These are phyloP conservation scores for Penicillium vulpinum DNA, from an alignment of 2,329 filamentous ascomycete species.

Conservation along the genomic window DNA sequence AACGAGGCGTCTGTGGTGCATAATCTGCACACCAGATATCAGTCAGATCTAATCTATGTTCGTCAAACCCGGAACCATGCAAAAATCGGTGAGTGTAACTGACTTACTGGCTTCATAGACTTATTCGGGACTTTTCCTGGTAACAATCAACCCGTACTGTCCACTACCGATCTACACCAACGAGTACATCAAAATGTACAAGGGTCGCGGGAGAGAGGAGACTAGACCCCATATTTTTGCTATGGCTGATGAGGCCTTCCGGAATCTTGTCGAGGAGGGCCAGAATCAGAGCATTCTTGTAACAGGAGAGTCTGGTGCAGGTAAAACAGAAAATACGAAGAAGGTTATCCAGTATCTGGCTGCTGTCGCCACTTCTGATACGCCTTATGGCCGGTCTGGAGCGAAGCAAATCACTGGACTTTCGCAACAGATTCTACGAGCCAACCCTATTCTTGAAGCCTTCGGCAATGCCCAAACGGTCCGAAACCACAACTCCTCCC, in stretches of 20 bases:
- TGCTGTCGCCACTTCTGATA: conserved; percentile 84
- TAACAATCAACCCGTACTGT: conserved; percentile 96
- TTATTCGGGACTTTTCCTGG: conserved; percentile 94
- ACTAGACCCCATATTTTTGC: conserved; percentile 97
- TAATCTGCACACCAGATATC: conserved; percentile 92
- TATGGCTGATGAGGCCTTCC: conserved; percentile 94
- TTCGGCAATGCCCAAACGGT: conserved; percentile 99
- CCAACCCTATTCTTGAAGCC: conserved; percentile 95
- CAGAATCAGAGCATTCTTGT: conserved; percentile 97
- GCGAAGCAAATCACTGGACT: conserved; percentile 74
- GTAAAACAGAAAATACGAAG: conserved; percentile 98
- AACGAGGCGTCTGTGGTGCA: conserved; percentile 98
- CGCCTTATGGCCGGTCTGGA: conserved; percentile 60
- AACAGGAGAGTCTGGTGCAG: conserved; percentile 94
- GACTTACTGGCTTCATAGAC: conserved; percentile 55
- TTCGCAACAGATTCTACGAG: conserved; percentile 92
- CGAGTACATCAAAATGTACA: conserved; percentile 98
- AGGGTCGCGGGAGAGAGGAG: conserved; percentile 84
- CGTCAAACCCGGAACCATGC: conserved; percentile 27
- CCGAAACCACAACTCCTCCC: conserved; percentile 95
- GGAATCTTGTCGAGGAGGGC: conserved; percentile 91
- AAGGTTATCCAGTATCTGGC: conserved; percentile 99
- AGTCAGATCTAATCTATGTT: conserved; percentile 87
- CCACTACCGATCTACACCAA: conserved; percentile 91
- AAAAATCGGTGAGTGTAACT: background rate